Percentiles rank a stretch among this genome's conserved stretches.
Conservation (phyloP, 805 yeast species). For the Priceomyces haplophilus region DNA sequence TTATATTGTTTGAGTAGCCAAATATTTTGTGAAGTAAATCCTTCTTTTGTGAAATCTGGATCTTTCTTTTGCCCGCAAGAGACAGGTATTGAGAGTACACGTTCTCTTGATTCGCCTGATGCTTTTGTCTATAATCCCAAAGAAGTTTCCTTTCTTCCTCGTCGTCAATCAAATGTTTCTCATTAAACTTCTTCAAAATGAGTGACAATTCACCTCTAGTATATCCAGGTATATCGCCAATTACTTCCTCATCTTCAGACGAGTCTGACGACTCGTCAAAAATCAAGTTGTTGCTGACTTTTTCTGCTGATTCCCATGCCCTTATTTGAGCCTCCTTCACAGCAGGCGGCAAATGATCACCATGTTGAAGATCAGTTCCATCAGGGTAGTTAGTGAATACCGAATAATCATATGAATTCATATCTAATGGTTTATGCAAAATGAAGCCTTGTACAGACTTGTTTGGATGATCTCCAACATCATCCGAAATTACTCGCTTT, state of each 20-base stretch:
- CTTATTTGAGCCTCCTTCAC: constrained; percentile 40
- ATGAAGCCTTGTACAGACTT: constrained; percentile 23
- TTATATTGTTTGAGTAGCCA: constrained; percentile 37
- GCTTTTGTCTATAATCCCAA: constrained; percentile 29
- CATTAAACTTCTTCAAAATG: constrained; percentile 17
- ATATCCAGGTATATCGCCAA: constrained; percentile 38
- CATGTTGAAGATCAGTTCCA: constrained; percentile 15
- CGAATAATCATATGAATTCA: constrained; percentile 36
- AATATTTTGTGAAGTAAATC: constrained; percentile 37
- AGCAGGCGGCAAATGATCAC: constrained; percentile 27
- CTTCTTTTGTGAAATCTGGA: constrained; percentile 39
- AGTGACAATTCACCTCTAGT: constrained; percentile 34
- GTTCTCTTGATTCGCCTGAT: constrained; percentile 31
- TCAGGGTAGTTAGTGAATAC: constrained; percentile 27
- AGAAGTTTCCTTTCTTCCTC: constrained; percentile 24
- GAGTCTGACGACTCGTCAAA: constrained; percentile 29
- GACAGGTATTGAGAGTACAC: constrained; percentile 32
- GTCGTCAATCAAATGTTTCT: constrained; percentile 12
- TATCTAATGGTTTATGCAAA: constrained; percentile 29
- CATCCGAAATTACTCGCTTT: constrained; percentile 18
- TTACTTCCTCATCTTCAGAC: constrained; percentile 19
- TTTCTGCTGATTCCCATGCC: constrained; percentile 47
- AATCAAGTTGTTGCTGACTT: constrained; percentile 32
- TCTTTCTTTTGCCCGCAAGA: constrained; percentile 32
- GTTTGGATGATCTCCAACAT: constrained; percentile 15